Percentiles rank a stretch among this genome's conserved stretches.
phyloP scores from a whole-genome alignment of 768 basidiomycete genomes.

The Tubosaeta sp. region DNA sequence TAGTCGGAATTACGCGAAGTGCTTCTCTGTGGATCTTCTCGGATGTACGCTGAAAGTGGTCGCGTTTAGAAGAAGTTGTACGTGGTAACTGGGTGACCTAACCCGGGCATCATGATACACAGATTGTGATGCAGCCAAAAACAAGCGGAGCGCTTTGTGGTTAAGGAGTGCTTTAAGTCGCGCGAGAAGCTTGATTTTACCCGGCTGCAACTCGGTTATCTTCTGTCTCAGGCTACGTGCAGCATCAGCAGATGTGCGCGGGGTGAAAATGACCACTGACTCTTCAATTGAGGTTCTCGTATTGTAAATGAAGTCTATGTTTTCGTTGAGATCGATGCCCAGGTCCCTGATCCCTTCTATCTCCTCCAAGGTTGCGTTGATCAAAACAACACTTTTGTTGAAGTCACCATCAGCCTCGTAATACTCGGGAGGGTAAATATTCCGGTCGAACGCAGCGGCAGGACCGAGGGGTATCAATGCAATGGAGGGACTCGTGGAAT shows the following conservation, averaged over 20 bases:
- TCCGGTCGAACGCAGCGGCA: not conserved
- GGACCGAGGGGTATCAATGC: slow-evolving; percentile 4
- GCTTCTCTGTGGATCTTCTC: not conserved
- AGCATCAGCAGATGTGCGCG: no score
- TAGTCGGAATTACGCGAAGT: not conserved
- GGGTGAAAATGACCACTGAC: slow-evolving; percentile 4
- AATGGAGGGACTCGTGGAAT: not conserved
- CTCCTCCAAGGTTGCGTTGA: slow-evolving; percentile 6
- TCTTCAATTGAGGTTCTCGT: not conserved
- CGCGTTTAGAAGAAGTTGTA: not conserved
- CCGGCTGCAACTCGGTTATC: no score
- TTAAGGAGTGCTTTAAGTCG: no score
- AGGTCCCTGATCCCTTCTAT: not conserved
- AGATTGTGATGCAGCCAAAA: no score
- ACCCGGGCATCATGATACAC: slow-evolving; percentile 1
- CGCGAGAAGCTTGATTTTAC: no score
- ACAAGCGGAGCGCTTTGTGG: no score
- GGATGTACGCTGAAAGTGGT: not conserved
- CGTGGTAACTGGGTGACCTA: not conserved
- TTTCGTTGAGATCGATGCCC: not conserved
- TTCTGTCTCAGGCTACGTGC: not conserved
- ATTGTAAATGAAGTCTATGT: not conserved
- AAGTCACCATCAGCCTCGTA: not conserved
- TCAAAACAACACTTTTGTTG: not conserved
- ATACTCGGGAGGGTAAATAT: slow-evolving; percentile 7